phyloP scores from a whole-genome alignment of 176 grass and related monocot species.

The Calamus simplicifolius region DNA sequence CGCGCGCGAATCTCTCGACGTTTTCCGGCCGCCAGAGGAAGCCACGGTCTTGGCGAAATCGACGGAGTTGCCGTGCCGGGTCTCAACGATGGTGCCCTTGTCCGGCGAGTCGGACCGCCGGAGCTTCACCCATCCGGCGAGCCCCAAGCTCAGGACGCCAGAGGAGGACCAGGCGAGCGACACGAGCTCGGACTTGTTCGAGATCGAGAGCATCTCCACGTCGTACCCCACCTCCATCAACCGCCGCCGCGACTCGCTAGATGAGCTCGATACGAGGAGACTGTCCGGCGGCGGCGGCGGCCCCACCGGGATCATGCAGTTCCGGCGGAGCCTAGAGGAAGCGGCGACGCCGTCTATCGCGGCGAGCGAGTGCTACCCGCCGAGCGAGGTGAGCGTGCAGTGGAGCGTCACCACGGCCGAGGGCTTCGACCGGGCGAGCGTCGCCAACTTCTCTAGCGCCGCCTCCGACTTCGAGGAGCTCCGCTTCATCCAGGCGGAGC shows the following conservation, averaged over 20 bases:
- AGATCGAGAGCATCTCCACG: slow-evolving; percentile 60
- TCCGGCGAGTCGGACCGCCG: background rate
- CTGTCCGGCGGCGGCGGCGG: slow-evolving; percentile 7
- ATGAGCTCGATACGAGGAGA: slow-evolving; percentile 21
- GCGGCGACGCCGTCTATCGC: slow-evolving; percentile 9
- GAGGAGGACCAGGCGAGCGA: slow-evolving; percentile 58
- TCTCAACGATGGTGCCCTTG: background rate
- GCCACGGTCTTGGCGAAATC: slow-evolving; percentile 7
- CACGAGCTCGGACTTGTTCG: slow-evolving; percentile 70
- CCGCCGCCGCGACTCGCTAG: slow-evolving; percentile 28
- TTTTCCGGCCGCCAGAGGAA: slow-evolving; percentile 49
- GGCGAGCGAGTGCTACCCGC: slow-evolving; percentile 58
- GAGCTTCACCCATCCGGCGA: slow-evolving; percentile 2
- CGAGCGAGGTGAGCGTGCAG: slow-evolving; percentile 72
- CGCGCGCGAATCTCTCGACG: slow-evolving; percentile 51
- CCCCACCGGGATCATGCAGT: background rate
- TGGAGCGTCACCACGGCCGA: slow-evolving; percentile 69
- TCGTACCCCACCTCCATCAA: background rate
- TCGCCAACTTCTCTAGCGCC: slow-evolving; percentile 66
- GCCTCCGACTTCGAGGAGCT: slow-evolving; percentile 50
- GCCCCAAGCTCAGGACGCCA: background rate
- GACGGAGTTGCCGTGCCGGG: background rate
- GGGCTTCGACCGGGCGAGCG: slow-evolving; percentile 37
- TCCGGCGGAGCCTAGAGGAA: slow-evolving; percentile 6
- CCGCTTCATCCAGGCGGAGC: slow-evolving; percentile 21